Evolutionary conservation across 768 basidiomycete genomes (phyloP).

Genomic region (Trametes elegans): DNA sequence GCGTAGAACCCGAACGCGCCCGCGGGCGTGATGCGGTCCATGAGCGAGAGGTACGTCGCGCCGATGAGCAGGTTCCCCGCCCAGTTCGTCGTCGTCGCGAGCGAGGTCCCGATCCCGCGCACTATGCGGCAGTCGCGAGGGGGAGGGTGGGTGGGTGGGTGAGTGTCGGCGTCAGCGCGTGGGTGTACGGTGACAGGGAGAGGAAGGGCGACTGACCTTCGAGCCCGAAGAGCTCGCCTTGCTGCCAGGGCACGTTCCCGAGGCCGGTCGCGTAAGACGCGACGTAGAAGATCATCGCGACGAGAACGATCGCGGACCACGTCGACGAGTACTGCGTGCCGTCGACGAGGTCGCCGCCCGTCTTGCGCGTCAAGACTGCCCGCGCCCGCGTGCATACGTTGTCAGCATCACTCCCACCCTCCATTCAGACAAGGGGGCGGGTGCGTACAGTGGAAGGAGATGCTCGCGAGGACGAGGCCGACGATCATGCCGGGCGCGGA

Average conservation of each 20-base stretch:
- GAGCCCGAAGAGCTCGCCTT: constrained; percentile 78
- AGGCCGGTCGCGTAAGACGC: constrained; percentile 79
- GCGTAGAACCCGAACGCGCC: constrained; percentile 80
- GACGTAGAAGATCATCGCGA: constrained; percentile 80
- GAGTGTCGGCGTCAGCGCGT: no score
- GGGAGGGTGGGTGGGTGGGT: not conserved
- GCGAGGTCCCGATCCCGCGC: constrained; percentile 73
- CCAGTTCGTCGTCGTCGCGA: constrained; percentile 80
- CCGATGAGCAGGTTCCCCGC: constrained; percentile 72
- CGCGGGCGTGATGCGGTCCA: constrained; percentile 68
- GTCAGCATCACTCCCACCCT: not conserved
- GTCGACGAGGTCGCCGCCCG: constrained; percentile 57
- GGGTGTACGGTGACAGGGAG: no score
- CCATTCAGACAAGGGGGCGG: not conserved
- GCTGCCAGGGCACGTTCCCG: constrained; percentile 85
- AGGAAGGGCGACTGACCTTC: constrained; percentile 66
- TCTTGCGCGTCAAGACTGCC: constrained; percentile 59
- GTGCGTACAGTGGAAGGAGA: constrained; percentile 63
- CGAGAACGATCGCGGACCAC: constrained; percentile 69
- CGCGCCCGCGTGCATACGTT: no score
- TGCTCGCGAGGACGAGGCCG: constrained; percentile 58
- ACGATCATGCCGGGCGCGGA: constrained; percentile 74
- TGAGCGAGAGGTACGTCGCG: constrained; percentile 78
- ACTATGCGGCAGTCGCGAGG: constrained; percentile 38
- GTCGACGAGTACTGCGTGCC: constrained; percentile 54